Conservation (phyloP, 352 stramenopile genomes). For the Globisporangium irregulare region DNA sequence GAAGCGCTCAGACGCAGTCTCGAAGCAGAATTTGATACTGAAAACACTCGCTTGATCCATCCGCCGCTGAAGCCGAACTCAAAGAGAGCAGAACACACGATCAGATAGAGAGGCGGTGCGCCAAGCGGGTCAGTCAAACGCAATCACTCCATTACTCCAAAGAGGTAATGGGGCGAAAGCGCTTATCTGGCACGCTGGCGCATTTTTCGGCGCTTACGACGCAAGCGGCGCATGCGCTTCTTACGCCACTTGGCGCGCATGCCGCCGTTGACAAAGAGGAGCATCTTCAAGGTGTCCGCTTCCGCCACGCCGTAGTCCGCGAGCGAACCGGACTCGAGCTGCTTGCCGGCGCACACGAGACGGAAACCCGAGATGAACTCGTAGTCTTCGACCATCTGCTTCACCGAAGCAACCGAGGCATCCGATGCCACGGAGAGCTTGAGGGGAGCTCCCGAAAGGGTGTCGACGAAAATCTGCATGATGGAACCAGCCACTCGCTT, state of each 20-base stretch:
- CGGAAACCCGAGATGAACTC: conserved; percentile 94
- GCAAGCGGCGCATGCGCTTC: conserved; percentile 98
- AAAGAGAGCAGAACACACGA: too few species aligned
- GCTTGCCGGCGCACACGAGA: conserved; percentile 85
- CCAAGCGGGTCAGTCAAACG: conserved; percentile 4
- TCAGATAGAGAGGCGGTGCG: background rate
- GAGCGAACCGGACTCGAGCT: conserved; percentile 81
- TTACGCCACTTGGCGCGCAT: conserved; percentile 98
- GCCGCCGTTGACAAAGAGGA: conserved; percentile 89
- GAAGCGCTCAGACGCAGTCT: too few species aligned
- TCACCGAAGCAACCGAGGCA: conserved; percentile 91
- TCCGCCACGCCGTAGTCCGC: conserved; percentile 91
- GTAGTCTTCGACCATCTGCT: conserved; percentile 92
- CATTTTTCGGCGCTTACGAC: conserved; percentile 99
- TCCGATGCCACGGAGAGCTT: conserved; percentile 77
- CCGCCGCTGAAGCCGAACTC: too few species aligned
- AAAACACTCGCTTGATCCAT: too few species aligned
- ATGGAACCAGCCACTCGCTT: conserved; percentile 33
- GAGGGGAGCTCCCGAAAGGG: conserved; percentile 80
- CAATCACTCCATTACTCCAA: background rate
- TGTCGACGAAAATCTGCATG: conserved; percentile 96
- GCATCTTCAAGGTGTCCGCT: conserved; percentile 91
- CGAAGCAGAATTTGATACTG: too few species aligned
- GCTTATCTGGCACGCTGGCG: conserved; percentile 98
- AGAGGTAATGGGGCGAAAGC: background rate